Base-by-base conservation (phyloP, 768 basidiomycete species). In the Amanita fuliginea region DNA sequence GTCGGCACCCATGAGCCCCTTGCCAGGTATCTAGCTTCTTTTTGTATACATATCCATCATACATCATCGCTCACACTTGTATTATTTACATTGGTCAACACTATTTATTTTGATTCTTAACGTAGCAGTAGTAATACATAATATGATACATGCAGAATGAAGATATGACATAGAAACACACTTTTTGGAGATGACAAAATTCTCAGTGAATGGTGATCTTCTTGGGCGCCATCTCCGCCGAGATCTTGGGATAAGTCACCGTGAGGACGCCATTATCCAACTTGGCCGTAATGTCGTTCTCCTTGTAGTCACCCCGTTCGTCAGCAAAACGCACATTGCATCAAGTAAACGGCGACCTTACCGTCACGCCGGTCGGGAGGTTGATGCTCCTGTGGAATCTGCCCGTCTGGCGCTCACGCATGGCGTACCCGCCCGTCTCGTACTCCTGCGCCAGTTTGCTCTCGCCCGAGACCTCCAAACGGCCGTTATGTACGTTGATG, bases 311-410 rank as follows among this genome's bases (percentile, higher is more conserved):
- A n/a, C n/a, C n/a, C n/a, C n/a, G n/a, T n/a, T n/a, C n/a, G n/a
- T n/a, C n/a, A n/a, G n/a, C n/a, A n/a, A n/a, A n/a, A n/a, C n/a
- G n/a, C n/a, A n/a, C n/a, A n/a, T n/a, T n/a, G n/a, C n/a, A n/a
- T n/a, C n/a, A n/a, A n/a, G n/a, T n/a, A n/a, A n/a, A n/a, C n/a
- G n/a, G n/a, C n/a, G n/a, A n/a, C n/a, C 41, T 53, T 50, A 76
- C 78, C 65, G 72, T 73, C 40, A 78, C 75, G 40, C 71, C 70
- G 6, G 64, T 64, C 39, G 77, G 76, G 11, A 81, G 72, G 44
- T 68, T 65, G 42, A 81, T 54, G 14, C 67, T 68, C 44, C 76
- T 64, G 14, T 64, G 54, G 53, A 75, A 66, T 19, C 55, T 61
- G 33, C 76, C 75, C 48, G 62, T 70, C 49, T 66, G 64, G 41